Evolutionary conservation across 768 basidiomycete genomes (phyloP).

Genomic region (Candolleomyces eurysporus): DNA sequence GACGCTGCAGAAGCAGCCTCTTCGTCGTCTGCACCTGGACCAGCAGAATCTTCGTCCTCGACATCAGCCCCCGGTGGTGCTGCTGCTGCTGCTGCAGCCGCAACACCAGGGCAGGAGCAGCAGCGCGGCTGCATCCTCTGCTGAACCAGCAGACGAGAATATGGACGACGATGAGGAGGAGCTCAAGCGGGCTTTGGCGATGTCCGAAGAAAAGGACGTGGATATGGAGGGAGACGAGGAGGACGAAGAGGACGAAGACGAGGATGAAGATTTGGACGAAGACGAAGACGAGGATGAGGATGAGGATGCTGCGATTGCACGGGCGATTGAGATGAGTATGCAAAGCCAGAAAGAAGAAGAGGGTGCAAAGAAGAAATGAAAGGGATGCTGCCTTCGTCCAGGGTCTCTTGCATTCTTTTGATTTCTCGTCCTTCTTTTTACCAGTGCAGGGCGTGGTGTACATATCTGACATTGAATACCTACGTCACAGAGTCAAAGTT

Average conservation of each 20-base stretch:
- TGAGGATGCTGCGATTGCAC: constrained; percentile 87
- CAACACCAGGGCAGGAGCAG: constrained; percentile 13
- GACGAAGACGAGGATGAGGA: constrained; percentile 60
- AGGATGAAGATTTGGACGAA: constrained; percentile 69
- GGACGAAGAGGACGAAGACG: constrained; percentile 57
- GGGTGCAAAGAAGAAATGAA: constrained; percentile 31
- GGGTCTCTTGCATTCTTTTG: neutral
- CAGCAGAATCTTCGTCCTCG: constrained; percentile 7
- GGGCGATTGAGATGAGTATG: constrained; percentile 95
- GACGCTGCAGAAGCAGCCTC: constrained; percentile 44
- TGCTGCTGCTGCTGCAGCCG: constrained; percentile 20
- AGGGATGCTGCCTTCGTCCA: neutral
- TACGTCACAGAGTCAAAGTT: neutral
- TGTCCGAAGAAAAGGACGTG: constrained; percentile 62
- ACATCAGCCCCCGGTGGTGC: constrained; percentile 13
- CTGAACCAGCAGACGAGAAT: constrained; percentile 38
- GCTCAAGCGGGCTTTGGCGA: constrained; percentile 71
- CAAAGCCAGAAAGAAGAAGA: constrained; percentile 54
- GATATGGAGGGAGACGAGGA: constrained; percentile 60
- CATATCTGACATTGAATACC: neutral
- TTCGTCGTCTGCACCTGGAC: constrained; percentile 37
- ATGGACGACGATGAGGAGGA: constrained; percentile 79
- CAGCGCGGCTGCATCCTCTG: constrained; percentile 12
- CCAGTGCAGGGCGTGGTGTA: neutral
- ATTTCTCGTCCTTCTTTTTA: no score